Conservation (phyloP, 805 yeast species). For the Candida andamanensis region DNA sequence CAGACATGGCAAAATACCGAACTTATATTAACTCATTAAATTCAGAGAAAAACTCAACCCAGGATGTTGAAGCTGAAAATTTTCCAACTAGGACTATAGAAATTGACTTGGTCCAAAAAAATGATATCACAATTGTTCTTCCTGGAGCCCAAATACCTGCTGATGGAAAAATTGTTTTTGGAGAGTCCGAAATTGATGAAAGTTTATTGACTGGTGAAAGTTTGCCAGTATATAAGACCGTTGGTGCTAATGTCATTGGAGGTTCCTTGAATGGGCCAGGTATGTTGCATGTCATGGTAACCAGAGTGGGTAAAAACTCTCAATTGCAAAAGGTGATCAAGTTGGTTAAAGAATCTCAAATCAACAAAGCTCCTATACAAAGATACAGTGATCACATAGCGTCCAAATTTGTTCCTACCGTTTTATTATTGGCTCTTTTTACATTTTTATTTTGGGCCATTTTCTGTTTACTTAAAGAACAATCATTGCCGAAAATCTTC, state of each 20-base stretch:
- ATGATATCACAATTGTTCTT: constrained; percentile 69
- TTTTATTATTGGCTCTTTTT: constrained; percentile 52
- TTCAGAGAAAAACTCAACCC: constrained; percentile 4
- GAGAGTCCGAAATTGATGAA: constrained; percentile 83
- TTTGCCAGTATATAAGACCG: constrained; percentile 58
- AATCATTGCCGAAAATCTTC: constrained; percentile 45
- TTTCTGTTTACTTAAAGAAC: constrained; percentile 19
- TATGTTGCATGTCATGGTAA: constrained; percentile 61
- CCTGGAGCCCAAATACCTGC: constrained; percentile 92
- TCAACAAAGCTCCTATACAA: constrained; percentile 86
- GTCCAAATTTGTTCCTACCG: constrained; percentile 76
- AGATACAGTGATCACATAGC: constrained; percentile 82
- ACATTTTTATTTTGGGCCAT: constrained; percentile 53
- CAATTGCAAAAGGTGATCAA: constrained; percentile 82
- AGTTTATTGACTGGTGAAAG: constrained; percentile 92
- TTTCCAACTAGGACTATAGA: constrained; percentile 48
- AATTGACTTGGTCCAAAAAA: constrained; percentile 69
- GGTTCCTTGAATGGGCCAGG: constrained; percentile 88
- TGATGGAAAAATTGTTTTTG: constrained; percentile 77
- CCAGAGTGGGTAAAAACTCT: constrained; percentile 74
- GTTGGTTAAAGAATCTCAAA: constrained; percentile 85
- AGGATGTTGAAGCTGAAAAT: constrained; percentile 11
- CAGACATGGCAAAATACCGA: constrained; percentile 28
- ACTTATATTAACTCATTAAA: constrained; percentile 9
- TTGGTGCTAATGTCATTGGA: constrained; percentile 68